Evolutionary conservation across 805 yeast genomes (phyloP), one percentile per base, ranked within the genome.

Genomic region (Nakazawaea wickerhamii): DNA sequence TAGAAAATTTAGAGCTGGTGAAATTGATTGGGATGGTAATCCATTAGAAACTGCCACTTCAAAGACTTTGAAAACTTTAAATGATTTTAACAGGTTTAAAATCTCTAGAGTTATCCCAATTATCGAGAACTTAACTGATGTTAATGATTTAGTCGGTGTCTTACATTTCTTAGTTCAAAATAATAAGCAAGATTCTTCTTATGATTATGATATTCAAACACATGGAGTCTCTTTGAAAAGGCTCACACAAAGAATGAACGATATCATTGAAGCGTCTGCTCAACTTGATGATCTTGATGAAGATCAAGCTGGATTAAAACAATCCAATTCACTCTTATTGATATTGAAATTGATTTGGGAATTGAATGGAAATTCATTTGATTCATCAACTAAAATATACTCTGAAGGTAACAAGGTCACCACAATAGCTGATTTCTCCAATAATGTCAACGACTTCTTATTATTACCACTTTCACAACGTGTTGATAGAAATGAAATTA

Each of bases 171-270:
- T 33, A 36, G 34, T n/a, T 17, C 40, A 20, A 46, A 45, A 26
- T 42, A 43, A 13, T 17, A 11, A 55, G 8, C 49, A 57, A 13
- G 50, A 55, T 5, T 30, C 50, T 3, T 17, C 18, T 6, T 36
- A 27, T 18, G 13, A n/a, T 18, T 36, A 50, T 48, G n/a, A 26
- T 55, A 25, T 58, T 59, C 1, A 30, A 6, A 62, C 78, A 36
- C 70, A 68, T 49, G 82, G 78, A 1, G 57, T 79, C 4, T 79
- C 80, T 51, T 58, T 81, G 44, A 68, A 81, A 45, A 74, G 75
- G 31, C 64, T 82, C 38, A 75, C 84, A 1, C 81, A 83, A 43
- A 66, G 90, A 56, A 80, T 87, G 0, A 78, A 86, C 0, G 85
- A 82, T 56, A 61, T 82, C 40, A 67, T 82, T 41, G 85, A 79